These are phyloP conservation scores for Volvox carteri DNA, from an alignment of 163 green algal species.

Conservation along the genomic window DNA sequence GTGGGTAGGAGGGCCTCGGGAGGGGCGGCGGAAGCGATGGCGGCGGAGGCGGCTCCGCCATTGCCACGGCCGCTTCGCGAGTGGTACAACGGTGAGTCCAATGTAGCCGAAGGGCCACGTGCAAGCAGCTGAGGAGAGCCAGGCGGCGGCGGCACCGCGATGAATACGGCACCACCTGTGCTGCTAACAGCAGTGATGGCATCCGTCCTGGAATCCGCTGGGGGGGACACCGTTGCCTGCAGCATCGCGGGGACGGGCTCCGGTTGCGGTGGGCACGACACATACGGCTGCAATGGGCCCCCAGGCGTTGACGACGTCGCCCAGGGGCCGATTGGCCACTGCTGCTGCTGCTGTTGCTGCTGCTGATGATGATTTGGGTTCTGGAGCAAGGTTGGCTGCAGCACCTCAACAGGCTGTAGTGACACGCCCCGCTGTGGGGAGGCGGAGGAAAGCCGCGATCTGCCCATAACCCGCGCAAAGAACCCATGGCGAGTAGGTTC, in stretches of 20 bases:
- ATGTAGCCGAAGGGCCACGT: neutral
- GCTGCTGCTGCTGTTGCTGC: too few species aligned
- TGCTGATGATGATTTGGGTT: neutral
- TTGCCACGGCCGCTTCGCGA: neutral
- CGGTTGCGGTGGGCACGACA: neutral
- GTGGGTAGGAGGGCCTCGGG: neutral
- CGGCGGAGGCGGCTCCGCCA: neutral
- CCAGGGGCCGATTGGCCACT: neutral
- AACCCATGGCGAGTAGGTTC: neutral
- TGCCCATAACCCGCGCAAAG: neutral
- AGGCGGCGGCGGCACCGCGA: neutral
- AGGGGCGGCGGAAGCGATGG: neutral
- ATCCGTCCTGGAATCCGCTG: neutral
- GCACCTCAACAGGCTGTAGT: neutral
- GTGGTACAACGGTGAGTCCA: neutral
- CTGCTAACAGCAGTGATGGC: neutral
- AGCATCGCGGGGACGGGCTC: slow-evolving; percentile 8
- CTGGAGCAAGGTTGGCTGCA: neutral
- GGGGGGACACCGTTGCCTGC: neutral
- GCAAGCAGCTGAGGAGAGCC: slow-evolving; percentile 6
- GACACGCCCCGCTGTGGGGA: neutral
- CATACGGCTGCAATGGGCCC: neutral
- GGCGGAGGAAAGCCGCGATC: neutral
- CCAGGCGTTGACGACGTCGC: too few species aligned
- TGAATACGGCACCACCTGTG: neutral